These are phyloP conservation scores for Podaxis sp. DNA, from an alignment of 768 basidiomycete genomes.

Conservation along the genomic window DNA sequence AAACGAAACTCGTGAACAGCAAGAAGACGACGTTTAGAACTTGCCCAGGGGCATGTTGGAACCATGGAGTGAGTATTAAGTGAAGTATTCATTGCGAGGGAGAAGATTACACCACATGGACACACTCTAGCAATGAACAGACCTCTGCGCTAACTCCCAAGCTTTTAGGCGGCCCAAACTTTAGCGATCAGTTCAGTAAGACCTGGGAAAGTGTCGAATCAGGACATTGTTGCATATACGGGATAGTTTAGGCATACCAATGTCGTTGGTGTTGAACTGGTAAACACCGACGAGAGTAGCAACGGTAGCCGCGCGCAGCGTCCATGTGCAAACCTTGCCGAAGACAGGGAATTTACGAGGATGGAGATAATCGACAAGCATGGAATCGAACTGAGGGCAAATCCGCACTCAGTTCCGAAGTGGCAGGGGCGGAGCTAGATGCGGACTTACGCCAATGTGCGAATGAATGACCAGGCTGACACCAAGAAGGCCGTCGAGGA, in stretches of 20 bases:
- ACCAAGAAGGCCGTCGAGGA: constrained; percentile 88
- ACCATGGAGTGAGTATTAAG: too few species aligned
- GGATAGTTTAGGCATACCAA: constrained; percentile 63
- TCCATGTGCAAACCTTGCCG: constrained; percentile 73
- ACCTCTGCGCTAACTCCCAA: not conserved
- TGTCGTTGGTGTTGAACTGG: constrained; percentile 98
- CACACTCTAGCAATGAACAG: not conserved
- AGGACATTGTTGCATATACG: not conserved
- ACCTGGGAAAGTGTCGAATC: constrained; percentile 43
- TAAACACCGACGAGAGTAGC: constrained; percentile 89
- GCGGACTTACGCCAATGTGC: constrained; percentile 81
- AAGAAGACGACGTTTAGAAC: too few species aligned
- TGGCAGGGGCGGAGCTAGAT: not conserved
- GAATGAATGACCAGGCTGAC: constrained; percentile 90
- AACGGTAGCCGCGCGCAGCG: constrained; percentile 72
- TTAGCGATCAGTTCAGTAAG: constrained; percentile 82
- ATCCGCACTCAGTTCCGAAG: not conserved
- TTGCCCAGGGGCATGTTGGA: too few species aligned
- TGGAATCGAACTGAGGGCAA: constrained; percentile 61
- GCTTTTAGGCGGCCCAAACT: constrained; percentile 74
- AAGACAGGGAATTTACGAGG: constrained; percentile 88
- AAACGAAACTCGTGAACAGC: too few species aligned
- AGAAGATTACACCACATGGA: not conserved
- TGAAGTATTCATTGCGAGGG: too few species aligned
- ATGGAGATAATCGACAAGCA: constrained; percentile 89